Evolutionary conservation across 2,329 filamentous ascomycete genomes (phyloP), one percentile per base, ranked within the genome.

Genomic region (Pyrenophora teres): DNA sequence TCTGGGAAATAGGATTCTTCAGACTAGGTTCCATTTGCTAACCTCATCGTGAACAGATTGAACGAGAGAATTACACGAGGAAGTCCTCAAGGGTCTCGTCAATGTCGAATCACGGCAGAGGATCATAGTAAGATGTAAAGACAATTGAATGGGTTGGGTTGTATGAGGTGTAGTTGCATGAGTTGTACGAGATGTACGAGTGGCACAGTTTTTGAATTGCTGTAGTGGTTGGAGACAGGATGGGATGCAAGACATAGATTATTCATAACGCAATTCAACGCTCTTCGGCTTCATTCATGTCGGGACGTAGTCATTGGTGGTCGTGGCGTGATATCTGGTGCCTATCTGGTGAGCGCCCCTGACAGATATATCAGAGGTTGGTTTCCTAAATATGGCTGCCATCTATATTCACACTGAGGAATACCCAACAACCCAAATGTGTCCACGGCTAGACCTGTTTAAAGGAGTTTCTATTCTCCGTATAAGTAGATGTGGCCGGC

Each of bases 1-100:
- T 57, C 60, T 43, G 65, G 64, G 48, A 69, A 66, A 47, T 70
- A 70, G 65, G 42, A 54, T 42, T 58, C 41, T 16, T 37, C 52
- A n/a, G 31, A 45, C 32, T 54, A 47, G 30, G 56, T 50, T 51
- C 48, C 57, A 27, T 35, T 37, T 30, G 51, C 41, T 57, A 57
- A 46, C 46, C 50, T 48, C 42, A 27, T 13, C 10, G 16, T 45
- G 40, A 19, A 44, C 25, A 27, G 18, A 15, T 13, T 16, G 13
- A 23, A 36, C 27, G 9, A 23, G 18, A 13, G 30, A 32, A 37
- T 15, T 25, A 13, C 30, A 15, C 9, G 18, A 25, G 10, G n/a
- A 10, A n/a, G 6, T 16, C n/a, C 27, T 46, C 27, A 30, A 30
- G 27, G 9, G 9, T 30, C 10, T 30, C 9, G 27, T 10, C 10